Evolutionary conservation across 2,329 filamentous ascomycete genomes (phyloP).

Genomic region (Bimuria novae-zelandiae): DNA sequence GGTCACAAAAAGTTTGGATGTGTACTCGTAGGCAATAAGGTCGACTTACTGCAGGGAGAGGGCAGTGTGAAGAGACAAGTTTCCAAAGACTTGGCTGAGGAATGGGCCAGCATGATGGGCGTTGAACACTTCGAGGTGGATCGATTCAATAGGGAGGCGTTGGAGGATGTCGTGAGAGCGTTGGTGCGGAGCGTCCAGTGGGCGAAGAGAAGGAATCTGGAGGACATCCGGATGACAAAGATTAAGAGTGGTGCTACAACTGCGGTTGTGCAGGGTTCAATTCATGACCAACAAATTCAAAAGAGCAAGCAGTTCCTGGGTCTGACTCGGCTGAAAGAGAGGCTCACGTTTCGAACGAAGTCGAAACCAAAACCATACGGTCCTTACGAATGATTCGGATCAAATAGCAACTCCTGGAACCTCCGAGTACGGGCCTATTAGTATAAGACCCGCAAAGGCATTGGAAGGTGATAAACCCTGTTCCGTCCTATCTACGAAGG

Average conservation of each 20-base stretch:
- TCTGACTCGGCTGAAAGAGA: no score
- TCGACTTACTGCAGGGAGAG: constrained; percentile 11
- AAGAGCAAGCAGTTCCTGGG: no score
- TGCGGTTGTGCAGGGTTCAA: not conserved
- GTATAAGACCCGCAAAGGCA: no score
- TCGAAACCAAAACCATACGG: no score
- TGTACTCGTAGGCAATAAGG: constrained; percentile 22
- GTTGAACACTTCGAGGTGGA: constrained; percentile 15
- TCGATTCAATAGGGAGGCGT: not conserved
- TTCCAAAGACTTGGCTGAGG: constrained; percentile 6
- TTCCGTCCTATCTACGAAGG: no score
- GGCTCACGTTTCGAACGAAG: no score
- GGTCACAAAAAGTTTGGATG: constrained; percentile 17
- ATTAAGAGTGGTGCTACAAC: not conserved
- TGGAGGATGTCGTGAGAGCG: constrained; percentile 12
- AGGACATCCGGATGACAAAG: not conserved
- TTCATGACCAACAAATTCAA: no score
- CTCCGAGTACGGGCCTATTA: no score
- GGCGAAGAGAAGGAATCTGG: constrained; percentile 10
- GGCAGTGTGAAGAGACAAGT: constrained; percentile 14
- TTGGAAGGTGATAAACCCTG: no score
- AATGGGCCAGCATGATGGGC: constrained; percentile 17
- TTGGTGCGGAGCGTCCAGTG: constrained; percentile 10
- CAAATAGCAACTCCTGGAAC: no score
- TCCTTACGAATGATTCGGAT: no score